Conservation (phyloP, 495 filamentous ascomycete genomes). For the Neurospora sp. region DNA sequence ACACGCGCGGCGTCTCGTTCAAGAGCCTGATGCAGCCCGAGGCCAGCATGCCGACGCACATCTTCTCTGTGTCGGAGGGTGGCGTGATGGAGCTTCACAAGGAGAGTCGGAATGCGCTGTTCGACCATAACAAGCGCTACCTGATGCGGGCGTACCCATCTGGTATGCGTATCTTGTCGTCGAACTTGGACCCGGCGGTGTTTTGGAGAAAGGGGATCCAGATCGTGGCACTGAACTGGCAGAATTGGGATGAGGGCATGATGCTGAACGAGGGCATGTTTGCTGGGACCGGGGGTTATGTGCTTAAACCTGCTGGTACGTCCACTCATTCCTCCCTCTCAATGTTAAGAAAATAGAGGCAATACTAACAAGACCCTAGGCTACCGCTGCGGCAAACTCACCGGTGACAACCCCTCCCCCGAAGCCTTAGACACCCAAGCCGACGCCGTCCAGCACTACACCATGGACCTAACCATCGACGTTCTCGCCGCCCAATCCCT, state of each 20-base stretch:
- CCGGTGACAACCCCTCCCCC: background rate
- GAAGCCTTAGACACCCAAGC: conserved; percentile 13
- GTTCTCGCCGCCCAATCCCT: conserved; percentile 48
- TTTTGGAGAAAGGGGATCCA: conserved; percentile 90
- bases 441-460: conserved; percentile 30
- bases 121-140: conserved; percentile 71
- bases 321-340: background rate
- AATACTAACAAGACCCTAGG: conserved; percentile 4
- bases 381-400: conserved; percentile 21
- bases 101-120: conserved; percentile 48
- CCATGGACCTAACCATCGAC: conserved; percentile 42
- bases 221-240: conserved; percentile 92
- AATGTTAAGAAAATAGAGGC: no score
- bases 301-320: conserved; percentile 64
- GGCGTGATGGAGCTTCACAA: conserved; percentile 62
- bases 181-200: conserved; percentile 71
- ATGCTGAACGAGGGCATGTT: conserved; percentile 97
- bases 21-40: conserved; percentile 50
- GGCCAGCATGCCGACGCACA: conserved; percentile 65
- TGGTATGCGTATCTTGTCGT: conserved; percentile 69
- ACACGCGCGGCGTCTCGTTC: conserved; percentile 74
- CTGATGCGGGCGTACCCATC: conserved; percentile 87
- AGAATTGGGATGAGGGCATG: conserved; percentile 80
- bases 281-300: conserved; percentile 65
- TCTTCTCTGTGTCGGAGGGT: conserved; percentile 80